Percentiles rank a stretch among this genome's conserved stretches.
Conservation (phyloP, 768 basidiomycete genomes). For the Leccinum sublutescens region DNA sequence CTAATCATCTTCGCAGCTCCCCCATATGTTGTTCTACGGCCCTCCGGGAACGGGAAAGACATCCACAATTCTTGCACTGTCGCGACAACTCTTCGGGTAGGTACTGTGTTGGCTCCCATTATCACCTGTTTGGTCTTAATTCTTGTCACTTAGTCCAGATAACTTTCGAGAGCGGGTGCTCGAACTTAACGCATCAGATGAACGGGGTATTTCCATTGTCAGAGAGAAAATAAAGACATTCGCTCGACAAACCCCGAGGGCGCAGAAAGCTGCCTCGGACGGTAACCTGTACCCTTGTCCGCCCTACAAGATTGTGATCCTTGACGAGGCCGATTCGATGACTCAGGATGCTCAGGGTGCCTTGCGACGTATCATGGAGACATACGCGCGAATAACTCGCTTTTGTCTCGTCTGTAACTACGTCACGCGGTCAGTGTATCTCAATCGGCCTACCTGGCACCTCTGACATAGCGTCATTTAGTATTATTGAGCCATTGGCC, state of each 20-base stretch:
- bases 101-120: slow-evolving; percentile 19
- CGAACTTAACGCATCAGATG: slow-evolving; percentile 98
- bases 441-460: not conserved
- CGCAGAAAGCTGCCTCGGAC: slow-evolving; percentile 69
- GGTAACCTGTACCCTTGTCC: slow-evolving; percentile 91
- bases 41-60: slow-evolving; percentile 99
- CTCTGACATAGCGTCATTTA: slow-evolving; percentile 31
- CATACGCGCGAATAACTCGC: slow-evolving; percentile 93
- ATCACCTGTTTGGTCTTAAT: not conserved
- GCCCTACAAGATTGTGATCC: slow-evolving; percentile 97
- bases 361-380: slow-evolving; percentile 98
- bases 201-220: slow-evolving; percentile 95
- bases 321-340: slow-evolving; percentile 99
- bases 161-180: slow-evolving; percentile 91
- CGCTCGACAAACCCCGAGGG: slow-evolving; percentile 87
- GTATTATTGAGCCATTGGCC: slow-evolving; percentile 97
- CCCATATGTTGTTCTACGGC: slow-evolving; percentile 99
- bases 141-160: slow-evolving; percentile 64
- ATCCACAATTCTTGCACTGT: slow-evolving; percentile 92
- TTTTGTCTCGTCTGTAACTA: slow-evolving; percentile 99
- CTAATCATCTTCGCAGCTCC: slow-evolving; percentile 59
- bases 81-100: slow-evolving; percentile 93
- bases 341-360: slow-evolving; percentile 99
- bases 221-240: slow-evolving; percentile 99
- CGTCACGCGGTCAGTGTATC: slow-evolving; percentile 79